Conservation (phyloP, 176 grass and related monocot genomes). For the Musa troglodytarum region DNA sequence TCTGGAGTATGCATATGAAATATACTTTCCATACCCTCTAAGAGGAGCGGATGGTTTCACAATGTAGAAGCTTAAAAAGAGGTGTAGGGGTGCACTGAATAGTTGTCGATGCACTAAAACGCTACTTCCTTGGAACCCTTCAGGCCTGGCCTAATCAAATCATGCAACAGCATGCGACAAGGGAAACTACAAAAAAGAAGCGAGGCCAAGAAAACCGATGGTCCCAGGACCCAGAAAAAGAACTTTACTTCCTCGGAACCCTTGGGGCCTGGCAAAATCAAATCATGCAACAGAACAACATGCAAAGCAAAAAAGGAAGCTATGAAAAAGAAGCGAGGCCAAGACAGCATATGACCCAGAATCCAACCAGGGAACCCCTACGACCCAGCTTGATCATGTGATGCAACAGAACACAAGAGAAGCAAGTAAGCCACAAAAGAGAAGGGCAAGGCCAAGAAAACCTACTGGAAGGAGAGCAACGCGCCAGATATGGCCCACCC, state of each 20-base stretch:
- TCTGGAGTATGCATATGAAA: too few relatives aligned
- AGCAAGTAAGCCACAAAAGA: not conserved
- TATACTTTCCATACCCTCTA: too few relatives aligned
- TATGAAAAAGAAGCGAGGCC: not conserved
- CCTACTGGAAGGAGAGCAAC: slow-evolving; percentile 16
- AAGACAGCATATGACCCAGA: not conserved
- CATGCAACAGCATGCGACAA: not conserved
- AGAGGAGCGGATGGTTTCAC: too few relatives aligned
- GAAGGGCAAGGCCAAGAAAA: not conserved
- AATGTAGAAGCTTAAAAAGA: too few relatives aligned
- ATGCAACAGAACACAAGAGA: not conserved
- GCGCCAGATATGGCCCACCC: not conserved
- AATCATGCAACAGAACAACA: not conserved
- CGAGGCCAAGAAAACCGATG: not conserved
- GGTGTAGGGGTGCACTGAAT: too few relatives aligned
- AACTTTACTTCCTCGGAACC: too few relatives aligned
- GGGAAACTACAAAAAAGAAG: not conserved
- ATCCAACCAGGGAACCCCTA: too few relatives aligned
- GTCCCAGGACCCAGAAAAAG: too few relatives aligned
- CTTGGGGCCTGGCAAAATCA: too few relatives aligned
- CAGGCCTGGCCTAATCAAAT: not conserved
- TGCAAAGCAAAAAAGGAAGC: not conserved
- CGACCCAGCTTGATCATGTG: too few relatives aligned
- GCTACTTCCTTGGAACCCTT: too few relatives aligned
- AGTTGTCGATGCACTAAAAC: too few relatives aligned